Evolutionary conservation across 768 basidiomycete genomes (phyloP), one percentile per base, ranked within the genome.

Genomic region (Daedaleopsis nitida): DNA sequence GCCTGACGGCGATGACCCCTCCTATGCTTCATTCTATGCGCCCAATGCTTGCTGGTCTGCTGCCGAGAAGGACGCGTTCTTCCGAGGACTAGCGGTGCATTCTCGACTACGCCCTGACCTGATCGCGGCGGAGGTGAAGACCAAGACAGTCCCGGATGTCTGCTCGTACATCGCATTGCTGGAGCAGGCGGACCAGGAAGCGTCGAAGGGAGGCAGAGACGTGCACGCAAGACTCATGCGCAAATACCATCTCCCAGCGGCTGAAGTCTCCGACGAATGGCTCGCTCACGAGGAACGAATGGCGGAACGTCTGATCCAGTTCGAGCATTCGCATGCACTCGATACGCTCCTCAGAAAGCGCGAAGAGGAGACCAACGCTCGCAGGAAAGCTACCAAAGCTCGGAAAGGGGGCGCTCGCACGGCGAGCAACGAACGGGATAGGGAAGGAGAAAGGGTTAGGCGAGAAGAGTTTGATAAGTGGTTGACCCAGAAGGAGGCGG

Each of bases 21-120:
- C 77, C 58, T 66, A 75, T 1, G 45, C 81, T 35, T 72, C 74
- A 1, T 66, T 63, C 55, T 57, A 68, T 32, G 54, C 67, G 1
- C 70, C 72, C 1, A 59, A 62, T 47, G 74, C 79, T 42, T 78
- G 75, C 59, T 94, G 92, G 92, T 85, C 87, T 4, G 70, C 79
- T 0, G 65, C 74, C n/a, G 93, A 95, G 68, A 88, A 89, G 62
- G 78, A 85, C 27, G 64, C 69, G 0, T 91, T 94, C 74, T 94
- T 93, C 71, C 87, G 84, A 70, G 87, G 82, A 0, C 72, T 94
- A 21, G 73, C 81, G 27, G 71, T 86, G 1, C 76, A 89, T 72
- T 94, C 92, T 19, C 81, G 89, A 24, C 78, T 89, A 45, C 76
- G 91, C 21, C 89, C 91, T 0, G 93, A 94, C 72, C 80, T 94